Evolutionary conservation across 441 rosid genomes (phyloP), one percentile per base, ranked within the genome.

Genomic region (Populus hybrid): DNA sequence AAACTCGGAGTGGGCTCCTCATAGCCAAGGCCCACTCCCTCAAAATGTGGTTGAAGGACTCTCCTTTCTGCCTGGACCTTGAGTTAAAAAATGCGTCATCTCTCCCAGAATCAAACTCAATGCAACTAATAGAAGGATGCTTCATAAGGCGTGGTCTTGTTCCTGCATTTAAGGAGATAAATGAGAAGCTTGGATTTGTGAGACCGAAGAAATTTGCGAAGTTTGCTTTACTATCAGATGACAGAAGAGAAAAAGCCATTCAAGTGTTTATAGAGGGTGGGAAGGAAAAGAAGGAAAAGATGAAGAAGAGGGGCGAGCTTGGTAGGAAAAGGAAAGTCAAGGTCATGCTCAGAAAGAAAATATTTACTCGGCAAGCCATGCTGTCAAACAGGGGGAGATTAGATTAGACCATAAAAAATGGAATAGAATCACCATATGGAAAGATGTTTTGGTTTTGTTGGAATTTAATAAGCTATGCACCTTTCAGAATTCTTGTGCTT

Each of bases 41-140:
- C 50, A 88, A 90, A 81, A 95, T 95, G 99, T 95, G 99, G 99
- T 81, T 95, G 76, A 95, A 93, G 86, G 99, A 95, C 84, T 95
- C 98, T 9, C 97, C 98, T 0, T 95, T 95, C 84, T 95, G 99
- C 86, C 81, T 92, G 69, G 99, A 95, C 88, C 91, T 95, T 12
- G 97, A 95, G 82, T 79, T 95, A 75, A 95, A 91, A 84, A 91
- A 95, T 76, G 86, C 88, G 0, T 75, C 88, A 9, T 79, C 88
- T 30, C 90, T 93, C 72, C 98, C 95, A 0, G 92, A 91, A 75
- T 59, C 79, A 72, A 95, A 86, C 87, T 90, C 98, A 9, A 89
- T 93, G 94, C 91, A 91, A 80, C 91, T 95, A 77, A 80, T 91
- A 5, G 94, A 90, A 10, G 97, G 99, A 70, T 91, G 97, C 84